Evolutionary conservation across 1,139 yeast species (phyloP).

Genomic region (Debaryomyces fabryi): DNA sequence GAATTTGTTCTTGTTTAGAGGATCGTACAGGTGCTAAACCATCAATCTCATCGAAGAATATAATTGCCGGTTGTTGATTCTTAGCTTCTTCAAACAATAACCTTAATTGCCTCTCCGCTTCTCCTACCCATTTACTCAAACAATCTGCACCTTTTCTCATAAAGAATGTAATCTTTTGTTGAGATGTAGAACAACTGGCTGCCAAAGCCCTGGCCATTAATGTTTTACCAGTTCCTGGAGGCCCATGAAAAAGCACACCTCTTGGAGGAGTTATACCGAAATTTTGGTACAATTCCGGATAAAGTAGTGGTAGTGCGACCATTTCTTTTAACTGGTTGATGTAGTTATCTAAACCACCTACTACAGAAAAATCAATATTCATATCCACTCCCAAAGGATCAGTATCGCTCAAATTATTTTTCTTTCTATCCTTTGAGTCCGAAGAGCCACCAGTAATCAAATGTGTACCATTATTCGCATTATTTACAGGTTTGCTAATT

Average conservation of each 20-base stretch:
- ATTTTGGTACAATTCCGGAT: conserved; percentile 90
- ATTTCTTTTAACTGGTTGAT: conserved; percentile 93
- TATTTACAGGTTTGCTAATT: conserved; percentile 17
- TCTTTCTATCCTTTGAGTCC: conserved; percentile 43
- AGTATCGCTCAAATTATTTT: conserved; percentile 79
- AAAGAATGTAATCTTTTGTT: conserved; percentile 86
- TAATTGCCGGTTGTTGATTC: conserved; percentile 93
- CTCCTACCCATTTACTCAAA: conserved; percentile 98
- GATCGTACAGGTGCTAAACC: conserved; percentile 98
- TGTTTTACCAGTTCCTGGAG: conserved; percentile 99
- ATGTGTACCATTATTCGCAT: conserved; percentile 28
- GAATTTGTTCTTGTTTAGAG: conserved; percentile 96
- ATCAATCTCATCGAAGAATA: conserved; percentile 96
- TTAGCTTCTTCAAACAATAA: conserved; percentile 93
- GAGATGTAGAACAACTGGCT: conserved; percentile 85
- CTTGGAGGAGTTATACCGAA: conserved; percentile 95
- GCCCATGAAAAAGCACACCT: conserved; percentile 98
- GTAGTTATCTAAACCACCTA: conserved; percentile 92
- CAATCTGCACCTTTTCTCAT: conserved; percentile 99
- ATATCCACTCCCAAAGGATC: conserved; percentile 96
- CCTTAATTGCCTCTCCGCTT: conserved; percentile 93
- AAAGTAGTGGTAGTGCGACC: conserved; percentile 91
- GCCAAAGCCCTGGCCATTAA: conserved; percentile 98
- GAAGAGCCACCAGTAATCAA: conserved; percentile 43
- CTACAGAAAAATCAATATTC: conserved; percentile 84